Base-by-base conservation (phyloP, 495 filamentous ascomycete species). In the Hypoxylon crocopeplum region DNA sequence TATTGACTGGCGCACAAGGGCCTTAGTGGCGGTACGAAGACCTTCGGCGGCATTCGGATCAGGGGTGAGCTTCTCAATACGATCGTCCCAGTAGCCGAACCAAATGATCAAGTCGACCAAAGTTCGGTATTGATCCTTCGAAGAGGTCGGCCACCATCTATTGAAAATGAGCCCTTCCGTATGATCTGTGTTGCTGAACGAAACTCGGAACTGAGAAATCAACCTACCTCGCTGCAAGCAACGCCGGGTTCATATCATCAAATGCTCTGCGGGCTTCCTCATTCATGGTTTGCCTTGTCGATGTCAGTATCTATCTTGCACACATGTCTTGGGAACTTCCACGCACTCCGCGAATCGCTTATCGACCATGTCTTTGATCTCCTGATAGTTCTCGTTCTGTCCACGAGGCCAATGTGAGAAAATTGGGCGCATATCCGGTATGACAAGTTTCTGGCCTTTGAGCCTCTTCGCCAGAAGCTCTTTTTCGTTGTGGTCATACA, bases 71-170 rank as follows among this genome's bases (percentile, higher is more conserved):
- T 36, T 45, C 51, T 69, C 66, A 13, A 63, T 51, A 44, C 54
- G 50, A 17, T 69, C 66, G 3, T 69, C 66, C 54, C 58, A 69
- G 36, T 66, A 30, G n/a, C 36, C 46, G 25, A 69, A 66, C 62
- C 62, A 69, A 8, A 66, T 60, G 16, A 69, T 58, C 20, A 63
- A 7, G 21, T 69, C 62, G 15, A 52, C 34, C 34, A 69, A 16
- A 33, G 57, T 33, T 1, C 27, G 32, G 24, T 63, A 69, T 12
- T 48, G 47, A 6, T 62, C 36, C 38, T 33, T 47, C 0, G 62
- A 47, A 27, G 58, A 12, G 0, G 40, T 57, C 7, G 66, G 66
- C 66, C 66, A 69, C 62, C 62, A 69, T 51, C 66, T 69, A 22
- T 32, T 24, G 1, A 1, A 3, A 19, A 60, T 22, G 51, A 13